Percentiles rank a stretch among this genome's conserved stretches.
These are phyloP conservation scores for Geosmithia morbida DNA, from an alignment of 2,329 filamentous ascomycete species.

Conservation along the genomic window DNA sequence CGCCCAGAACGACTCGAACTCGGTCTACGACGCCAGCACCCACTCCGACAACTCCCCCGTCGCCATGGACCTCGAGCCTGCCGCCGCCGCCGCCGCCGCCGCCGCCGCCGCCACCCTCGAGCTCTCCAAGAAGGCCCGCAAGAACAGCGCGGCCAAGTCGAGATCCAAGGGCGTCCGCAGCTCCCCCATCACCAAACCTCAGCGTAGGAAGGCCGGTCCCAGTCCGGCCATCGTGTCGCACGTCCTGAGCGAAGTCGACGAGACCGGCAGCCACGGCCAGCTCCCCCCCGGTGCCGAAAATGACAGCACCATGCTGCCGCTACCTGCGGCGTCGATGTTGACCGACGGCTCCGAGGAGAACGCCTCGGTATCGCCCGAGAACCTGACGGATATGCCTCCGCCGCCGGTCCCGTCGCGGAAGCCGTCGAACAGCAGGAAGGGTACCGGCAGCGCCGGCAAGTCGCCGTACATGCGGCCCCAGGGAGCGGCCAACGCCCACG, in stretches of 20 bases:
- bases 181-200: conserved; percentile 59
- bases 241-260: conserved; percentile 36
- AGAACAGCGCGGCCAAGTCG: conserved; percentile 34
- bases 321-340: conserved; percentile 16
- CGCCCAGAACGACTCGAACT: conserved; percentile 45
- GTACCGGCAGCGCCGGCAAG: conserved; percentile 36
- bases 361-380: conserved; percentile 49
- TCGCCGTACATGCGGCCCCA: conserved; percentile 55
- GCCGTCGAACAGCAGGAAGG: conserved; percentile 41
- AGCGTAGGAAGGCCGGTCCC: conserved; percentile 34
- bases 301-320: conserved; percentile 17
- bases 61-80: conserved; percentile 43
- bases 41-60: conserved; percentile 36
- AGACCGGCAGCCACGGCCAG: conserved; percentile 7
- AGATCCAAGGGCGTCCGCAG: conserved; percentile 42
- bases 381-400: conserved; percentile 50
- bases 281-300: conserved; percentile 1
- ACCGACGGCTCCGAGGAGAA: conserved; percentile 49
- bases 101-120: conserved; percentile 27
- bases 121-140: conserved; percentile 35
- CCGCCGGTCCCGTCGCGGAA: conserved; percentile 51
- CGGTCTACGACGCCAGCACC: conserved; percentile 29
- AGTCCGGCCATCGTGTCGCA: conserved; percentile 43
- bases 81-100: conserved; percentile 19
- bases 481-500: conserved; percentile 12